Evolutionary conservation across 2,329 filamentous ascomycete genomes (phyloP), one percentile per base, ranked within the genome.

Genomic region (Neoscytalidium dimidiatum): DNA sequence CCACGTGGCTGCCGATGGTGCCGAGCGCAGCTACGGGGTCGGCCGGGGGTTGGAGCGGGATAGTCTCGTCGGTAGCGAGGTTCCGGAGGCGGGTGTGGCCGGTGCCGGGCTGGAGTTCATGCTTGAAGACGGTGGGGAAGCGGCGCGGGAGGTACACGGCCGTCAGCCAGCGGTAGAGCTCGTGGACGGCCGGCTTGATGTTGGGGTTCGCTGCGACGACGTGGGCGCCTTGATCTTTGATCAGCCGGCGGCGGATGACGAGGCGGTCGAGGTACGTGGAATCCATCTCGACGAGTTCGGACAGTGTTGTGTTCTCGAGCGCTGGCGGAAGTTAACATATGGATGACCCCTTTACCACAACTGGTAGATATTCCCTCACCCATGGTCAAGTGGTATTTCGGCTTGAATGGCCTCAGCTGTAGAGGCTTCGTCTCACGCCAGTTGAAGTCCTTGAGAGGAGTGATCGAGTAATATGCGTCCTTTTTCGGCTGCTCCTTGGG

Each of bases 351-450:
- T 7, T 9, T 41, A 35, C 19, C 3, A 9, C n/a, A 52, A 49
- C 66, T 26, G 23, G 21, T 21, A 51, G n/a, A 17, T 33, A 11
- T 41, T n/a, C n/a, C n/a, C 35, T 31, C 74, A 87, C 86, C 84
- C 87, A 89, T 89, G 5, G 86, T 88, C 58, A 89, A 73, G 70
- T 88, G 82, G 70, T 86, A 89, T 69, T 83, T 87, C 4, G 85
- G 82, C 72, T 86, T 88, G 74, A 88, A 88, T 0, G 85, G 83
- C 14, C 86, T 79, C 11, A 86, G 71, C 64, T 84, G 81, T 41
- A 86, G 71, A 0, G 85, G 86, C 64, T 83, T 78, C 33, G 81
- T 83, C 0, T 74, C 78, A 60, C 78, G 71, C 80, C 84, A 84
- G 66, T 85, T 74, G 68, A 88, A 86, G 64, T 80, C 73, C 2